These are phyloP conservation scores for Circinella umbellata DNA, from an alignment of 371 early-diverging fungal species.

Conservation along the genomic window DNA sequence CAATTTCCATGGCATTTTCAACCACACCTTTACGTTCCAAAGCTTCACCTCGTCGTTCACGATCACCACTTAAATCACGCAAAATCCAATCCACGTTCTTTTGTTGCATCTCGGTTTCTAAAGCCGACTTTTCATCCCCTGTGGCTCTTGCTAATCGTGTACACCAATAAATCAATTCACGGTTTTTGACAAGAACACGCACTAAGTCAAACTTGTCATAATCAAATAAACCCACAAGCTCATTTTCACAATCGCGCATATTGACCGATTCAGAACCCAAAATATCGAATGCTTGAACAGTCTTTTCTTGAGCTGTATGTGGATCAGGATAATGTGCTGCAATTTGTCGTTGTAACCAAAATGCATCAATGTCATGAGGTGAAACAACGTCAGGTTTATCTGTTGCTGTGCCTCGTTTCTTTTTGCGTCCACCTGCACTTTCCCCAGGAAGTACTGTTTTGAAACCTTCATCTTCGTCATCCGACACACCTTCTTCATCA, in stretches of 20 bases:
- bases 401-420: slow-evolving; percentile 27
- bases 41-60: slow-evolving; percentile 73
- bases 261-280: slow-evolving; percentile 67
- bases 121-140: slow-evolving; percentile 53
- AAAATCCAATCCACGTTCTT: slow-evolving; percentile 76
- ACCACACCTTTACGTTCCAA: slow-evolving; percentile 75
- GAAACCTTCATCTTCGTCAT: slow-evolving; percentile 60
- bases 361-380: slow-evolving; percentile 93
- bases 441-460: slow-evolving; percentile 57
- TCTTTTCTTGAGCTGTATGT: slow-evolving; percentile 86
- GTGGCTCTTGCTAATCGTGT: slow-evolving; percentile 83
- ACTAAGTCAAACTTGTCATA: slow-evolving; percentile 95
- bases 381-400: slow-evolving; percentile 42
- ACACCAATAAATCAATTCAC: slow-evolving; percentile 92
- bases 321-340: slow-evolving; percentile 84
- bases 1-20: slow-evolving; percentile 59
- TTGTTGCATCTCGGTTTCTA: slow-evolving; percentile 76
- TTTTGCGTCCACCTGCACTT: slow-evolving; percentile 35
- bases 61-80: slow-evolving; percentile 66
- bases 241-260: slow-evolving; percentile 92
- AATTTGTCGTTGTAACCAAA: slow-evolving; percentile 95
- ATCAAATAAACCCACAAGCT: slow-evolving; percentile 91
- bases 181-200: slow-evolving; percentile 83
- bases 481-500: slow-evolving; percentile 32
- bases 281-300: slow-evolving; percentile 75